Evolutionary conservation across 2,329 filamentous ascomycete species (phyloP), one percentile per base, ranked within the genome.

Genomic region (Simplicillium aogashimaense): DNA sequence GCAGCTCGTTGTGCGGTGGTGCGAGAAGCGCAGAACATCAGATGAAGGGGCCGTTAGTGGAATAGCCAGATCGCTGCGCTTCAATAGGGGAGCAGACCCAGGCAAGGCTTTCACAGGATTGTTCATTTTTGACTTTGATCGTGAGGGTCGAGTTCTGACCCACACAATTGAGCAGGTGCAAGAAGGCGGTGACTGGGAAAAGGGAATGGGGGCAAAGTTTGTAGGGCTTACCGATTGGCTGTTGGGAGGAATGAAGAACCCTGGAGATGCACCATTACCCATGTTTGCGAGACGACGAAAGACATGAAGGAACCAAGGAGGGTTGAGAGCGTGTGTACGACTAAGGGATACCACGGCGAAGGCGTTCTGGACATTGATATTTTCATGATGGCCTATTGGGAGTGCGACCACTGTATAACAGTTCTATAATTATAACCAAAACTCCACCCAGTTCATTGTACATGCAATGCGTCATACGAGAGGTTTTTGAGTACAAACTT

Each of bases 121-220:
- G 10, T 98, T 97, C 61, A 82, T 95, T 43, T 98, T 98, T 58
- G 86, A 94, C 48, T 98, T 98, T 57, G 92, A 97, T 55, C 72
- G 78, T 36, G 76, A 94, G 52, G 92, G 92, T 1, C 74, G 87
- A 47, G 78, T 98, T 29, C 63, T 84, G 36, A 87, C 78, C 50
- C 92, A 97, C 60, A 94, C 86, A 0, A 97, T 98, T 53, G 92
- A 98, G 63, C 86, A 94, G 63, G 84, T 86, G 1, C 84, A 95
- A 52, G 82, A 92, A 53, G 81, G 82, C 13, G 78, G 82, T 31
- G 78, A 86, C 44, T 94, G 83, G 78, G 89, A 95, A 52, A 78
- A 77, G 46, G 88, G 78, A 13, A 67, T 81, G n/a, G 78, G 85
- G 18, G 82, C 86, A 16, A 86, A 82, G 54, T 84, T 98, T 15